These are phyloP conservation scores for Russula emetica DNA, from an alignment of 768 basidiomycete genomes.

Conservation along the genomic window DNA sequence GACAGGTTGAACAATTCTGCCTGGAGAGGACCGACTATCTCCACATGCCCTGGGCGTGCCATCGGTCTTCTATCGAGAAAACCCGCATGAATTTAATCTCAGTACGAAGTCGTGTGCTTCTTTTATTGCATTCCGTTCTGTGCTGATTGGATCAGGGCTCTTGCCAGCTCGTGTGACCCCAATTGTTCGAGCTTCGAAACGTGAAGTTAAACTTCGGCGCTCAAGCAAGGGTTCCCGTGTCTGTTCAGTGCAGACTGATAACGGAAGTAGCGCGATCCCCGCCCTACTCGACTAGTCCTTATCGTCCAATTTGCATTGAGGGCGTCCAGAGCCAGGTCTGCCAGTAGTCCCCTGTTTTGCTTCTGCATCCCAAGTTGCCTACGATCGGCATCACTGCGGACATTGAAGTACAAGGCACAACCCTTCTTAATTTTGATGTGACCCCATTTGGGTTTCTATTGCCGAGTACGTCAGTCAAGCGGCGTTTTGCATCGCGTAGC, in stretches of 20 bases:
- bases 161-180: slow-evolving; percentile 18
- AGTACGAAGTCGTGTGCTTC: slow-evolving; percentile 11
- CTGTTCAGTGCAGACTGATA: background rate
- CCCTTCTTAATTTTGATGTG: background rate
- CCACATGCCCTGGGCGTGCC: background rate
- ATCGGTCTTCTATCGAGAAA: slow-evolving; percentile 14
- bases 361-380: background rate
- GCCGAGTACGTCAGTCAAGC: slow-evolving; percentile 1
- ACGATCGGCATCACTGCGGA: background rate
- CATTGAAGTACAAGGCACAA: background rate
- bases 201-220: background rate
- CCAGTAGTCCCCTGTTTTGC: background rate
- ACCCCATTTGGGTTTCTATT: background rate
- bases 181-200: background rate
- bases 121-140: background rate
- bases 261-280: background rate
- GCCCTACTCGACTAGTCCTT: background rate
- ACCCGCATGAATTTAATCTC: slow-evolving; percentile 1
- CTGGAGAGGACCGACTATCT: background rate
- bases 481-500: background rate
- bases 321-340: background rate
- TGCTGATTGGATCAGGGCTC: slow-evolving; percentile 10
- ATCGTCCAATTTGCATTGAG: background rate
- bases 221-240: background rate
- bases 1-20: background rate